Evolutionary conservation across 2,329 filamentous ascomycete genomes (phyloP), one percentile per base, ranked within the genome.

Genomic region (Aspergillus sp.): DNA sequence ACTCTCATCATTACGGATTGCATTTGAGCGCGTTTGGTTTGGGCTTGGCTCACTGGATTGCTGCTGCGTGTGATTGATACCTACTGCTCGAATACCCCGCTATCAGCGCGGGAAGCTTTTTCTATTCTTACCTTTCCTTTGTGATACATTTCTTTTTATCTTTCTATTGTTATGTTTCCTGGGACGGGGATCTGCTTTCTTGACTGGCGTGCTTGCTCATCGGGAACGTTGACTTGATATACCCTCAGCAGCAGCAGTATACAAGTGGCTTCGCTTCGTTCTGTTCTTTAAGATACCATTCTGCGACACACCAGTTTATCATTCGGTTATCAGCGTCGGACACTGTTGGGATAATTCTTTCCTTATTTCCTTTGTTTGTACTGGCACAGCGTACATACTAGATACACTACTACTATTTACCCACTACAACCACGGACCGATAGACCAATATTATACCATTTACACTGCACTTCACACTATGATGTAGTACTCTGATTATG

Each of bases 211-310:
- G 60, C 58, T 60, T 58, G 59, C 65, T 68, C 68, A 61, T 63
- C 57, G 58, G 70, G 69, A 12, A 36, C 32, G 32, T 6, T 12
- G 32, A 36, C 32, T 36, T 15, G 28, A 36, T 36, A 36, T 36
- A 36, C 12, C 10, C 32, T 13, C 32, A 36, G 66, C 60, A 66
- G 64, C 67, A 65, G 65, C 66, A 61, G 53, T 55, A 53, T 64
- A 62, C 61, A 58, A 57, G 68, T 59, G 67, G 67, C 67, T 68
- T 72, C 67, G 47, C 55, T 56, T 66, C 58, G 23, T 59, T 66
- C 61, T 65, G 59, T 57, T 36, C 71, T 73, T 72, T 63, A 72
- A 74, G 73, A 75, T 75, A 75, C 73, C 73, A 75, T 74, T 72
- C 68, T 67, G 72, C 72, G 72, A 59, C 55, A 52, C 43, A 53